Base-by-base conservation (phyloP, 306 rosid genomes). In the Lathyrus tuberosus region DNA sequence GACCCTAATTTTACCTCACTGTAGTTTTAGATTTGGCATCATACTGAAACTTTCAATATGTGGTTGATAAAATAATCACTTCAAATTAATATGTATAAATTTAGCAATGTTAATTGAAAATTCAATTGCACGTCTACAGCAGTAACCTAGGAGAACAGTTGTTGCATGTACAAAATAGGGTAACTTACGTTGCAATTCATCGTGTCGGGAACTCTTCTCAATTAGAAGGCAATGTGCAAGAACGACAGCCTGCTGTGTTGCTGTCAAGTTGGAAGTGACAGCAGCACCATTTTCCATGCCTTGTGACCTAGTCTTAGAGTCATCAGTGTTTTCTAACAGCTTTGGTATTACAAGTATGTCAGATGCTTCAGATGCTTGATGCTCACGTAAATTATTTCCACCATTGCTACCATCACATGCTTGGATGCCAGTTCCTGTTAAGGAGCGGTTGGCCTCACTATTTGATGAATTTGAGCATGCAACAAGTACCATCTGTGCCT, bases 401-500 rank as follows among this genome's bases (percentile, higher is more conserved):
- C 63, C 67, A 65, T 37, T 52, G 59, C 70, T 72, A 53, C 84
- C 70, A 75, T 77, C 84, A 42, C 38, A 26, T 72, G 61, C 52
- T 70, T 67, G 85, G 63, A 62, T 47, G 26, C 70, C 78, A 76
- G 72, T 47, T 58, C 80, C 75, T 44, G 33, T 76, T 40, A 57
- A 53, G 78, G 60, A 24, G 79, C 71, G 61, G 58, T 57, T 70
- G 33, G 61, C 81, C 35, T 18, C 76, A 62, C 22, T 17, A 58
- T 64, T 78, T 24, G 82, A 78, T 13, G 81, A 76, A 76, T 73
- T 74, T 75, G 85, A 78, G 83, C 80, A 74, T 0, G 90, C 84
- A 75, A 88, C 84, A 76, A 93, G 98, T 38, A 93, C 89, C 91
- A 84, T 86, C 61, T 93, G 98, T 17, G 96, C 96, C 87, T 93